phyloP scores from a whole-genome alignment of 2,329 filamentous ascomycete genomes.

The Fusarium concolor region DNA sequence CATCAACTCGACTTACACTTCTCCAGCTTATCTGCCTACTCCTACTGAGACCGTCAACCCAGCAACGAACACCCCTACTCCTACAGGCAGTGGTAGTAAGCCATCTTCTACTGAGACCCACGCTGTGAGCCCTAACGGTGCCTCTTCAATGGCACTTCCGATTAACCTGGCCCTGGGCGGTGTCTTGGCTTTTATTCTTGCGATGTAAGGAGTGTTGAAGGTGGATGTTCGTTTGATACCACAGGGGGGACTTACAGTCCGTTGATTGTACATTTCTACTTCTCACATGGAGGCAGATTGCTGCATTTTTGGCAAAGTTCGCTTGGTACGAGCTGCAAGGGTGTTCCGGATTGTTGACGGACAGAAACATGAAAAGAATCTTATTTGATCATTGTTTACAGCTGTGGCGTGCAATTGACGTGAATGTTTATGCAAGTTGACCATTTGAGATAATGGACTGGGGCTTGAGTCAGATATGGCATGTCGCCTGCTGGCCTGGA shows the following conservation, averaged over 20 bases:
- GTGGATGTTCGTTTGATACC: not conserved
- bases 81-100: not conserved
- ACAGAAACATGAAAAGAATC: constrained; percentile 21
- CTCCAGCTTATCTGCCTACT: constrained; percentile 34
- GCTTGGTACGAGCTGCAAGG: constrained; percentile 9
- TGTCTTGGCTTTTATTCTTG: constrained; percentile 26
- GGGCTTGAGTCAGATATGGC: not conserved
- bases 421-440: not conserved
- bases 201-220: constrained; percentile 12
- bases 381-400: not conserved
- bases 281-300: constrained; percentile 6
- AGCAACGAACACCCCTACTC: constrained; percentile 25
- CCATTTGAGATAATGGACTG: not conserved
- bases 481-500: no score
- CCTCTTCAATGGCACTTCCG: constrained; percentile 23
- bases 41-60: constrained; percentile 36
- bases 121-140: constrained; percentile 25
- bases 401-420: not conserved
- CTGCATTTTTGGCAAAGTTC: constrained; percentile 15
- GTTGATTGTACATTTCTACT: constrained; percentile 20
- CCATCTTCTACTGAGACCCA: constrained; percentile 28
- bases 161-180: constrained; percentile 31
- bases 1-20: constrained; percentile 33
- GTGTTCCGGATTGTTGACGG: constrained; percentile 12
- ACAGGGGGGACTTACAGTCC: not conserved